phyloP scores from a whole-genome alignment of 1,139 yeast species.

The Taiozyma sp. region DNA sequence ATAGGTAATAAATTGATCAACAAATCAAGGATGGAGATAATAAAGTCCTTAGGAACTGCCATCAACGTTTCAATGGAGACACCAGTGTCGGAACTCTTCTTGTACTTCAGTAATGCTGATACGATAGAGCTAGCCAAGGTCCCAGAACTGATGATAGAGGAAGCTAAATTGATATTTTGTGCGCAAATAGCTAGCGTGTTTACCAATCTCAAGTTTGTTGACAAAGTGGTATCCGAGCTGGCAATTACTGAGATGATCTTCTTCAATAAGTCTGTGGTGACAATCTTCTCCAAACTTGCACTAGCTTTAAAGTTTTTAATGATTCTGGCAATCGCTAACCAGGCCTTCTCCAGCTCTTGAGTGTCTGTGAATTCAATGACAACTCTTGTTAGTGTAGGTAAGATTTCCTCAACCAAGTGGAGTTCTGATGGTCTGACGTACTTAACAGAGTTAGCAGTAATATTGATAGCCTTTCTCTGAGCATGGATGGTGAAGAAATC shows the following conservation, averaged over 20 bases:
- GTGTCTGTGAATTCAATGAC: constrained; percentile 57
- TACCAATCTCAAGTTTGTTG: constrained; percentile 33
- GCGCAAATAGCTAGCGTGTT: constrained; percentile 36
- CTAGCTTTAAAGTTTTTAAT: constrained; percentile 50
- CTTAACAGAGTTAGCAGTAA: constrained; percentile 72
- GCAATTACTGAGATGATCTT: constrained; percentile 28
- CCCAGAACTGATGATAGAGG: constrained; percentile 35
- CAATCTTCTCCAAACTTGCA: constrained; percentile 42
- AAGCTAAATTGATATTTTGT: constrained; percentile 30
- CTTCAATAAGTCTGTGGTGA: constrained; percentile 29
- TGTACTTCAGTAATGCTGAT: constrained; percentile 40
- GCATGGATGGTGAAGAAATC: constrained; percentile 91
- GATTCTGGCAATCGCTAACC: constrained; percentile 63
- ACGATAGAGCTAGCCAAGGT: constrained; percentile 40
- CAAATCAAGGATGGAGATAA: constrained; percentile 51
- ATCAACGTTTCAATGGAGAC: constrained; percentile 65
- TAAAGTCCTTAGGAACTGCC: constrained; percentile 67
- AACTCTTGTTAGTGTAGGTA: constrained; percentile 59
- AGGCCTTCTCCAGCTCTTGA: constrained; percentile 62
- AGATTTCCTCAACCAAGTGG: constrained; percentile 43
- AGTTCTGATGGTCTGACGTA: constrained; percentile 11
- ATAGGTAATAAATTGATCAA: constrained; percentile 55
- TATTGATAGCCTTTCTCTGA: constrained; percentile 75
- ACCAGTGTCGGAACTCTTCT: constrained; percentile 19
- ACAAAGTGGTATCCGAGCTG: constrained; percentile 15